Base-by-base conservation (phyloP, 805 yeast genomes). In the Nakazawaea sp. region DNA sequence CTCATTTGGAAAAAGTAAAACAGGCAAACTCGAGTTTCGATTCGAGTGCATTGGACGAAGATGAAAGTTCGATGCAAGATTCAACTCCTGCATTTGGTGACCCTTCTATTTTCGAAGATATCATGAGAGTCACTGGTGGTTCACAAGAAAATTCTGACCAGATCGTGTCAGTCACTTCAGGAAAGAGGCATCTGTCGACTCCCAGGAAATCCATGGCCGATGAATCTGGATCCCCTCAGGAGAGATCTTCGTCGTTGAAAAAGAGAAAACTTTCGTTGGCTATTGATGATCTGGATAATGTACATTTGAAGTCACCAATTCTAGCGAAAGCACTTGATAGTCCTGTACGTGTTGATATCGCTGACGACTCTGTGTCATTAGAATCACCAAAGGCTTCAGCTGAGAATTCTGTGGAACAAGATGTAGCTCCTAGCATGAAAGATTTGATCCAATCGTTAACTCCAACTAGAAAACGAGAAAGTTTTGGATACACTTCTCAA, bases 11-110 rank as follows among this genome's bases (percentile, higher is more conserved):
- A n/a, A n/a, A n/a, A n/a, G n/a, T n/a, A n/a, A n/a, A n/a, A n/a
- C n/a, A 21, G 24, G 15, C 23, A 13, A 18, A 26, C 17, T 34
- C 33, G 2, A 36, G 31, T 30, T 32, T 32, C 26, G 41, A 38
- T 24, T 21, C 36, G 15, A 35, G 26, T 23, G n/a, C n/a, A n/a
- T 32, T 32, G 21, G 30, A 43, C 40, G 31, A 47, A 36, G 29
- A 39, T 35, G 18, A 39, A 36, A 42, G 35, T 33, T 19, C 15
- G 28, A 51, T 55, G 29, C 38, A 53, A 28, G 32, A 42, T 5
- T 37, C 48, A 45, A 50, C 54, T 3, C 47, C 56, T 18, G 55
- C 38, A 5, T 39, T 39, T 27, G 35, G 35, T 11, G 42, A 39
- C 31, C 42, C 42, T 17, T 30, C 42, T 3, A 18, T 39, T 8